Conservation (phyloP, 2,329 filamentous ascomycete genomes). For the Microsporum canis region DNA sequence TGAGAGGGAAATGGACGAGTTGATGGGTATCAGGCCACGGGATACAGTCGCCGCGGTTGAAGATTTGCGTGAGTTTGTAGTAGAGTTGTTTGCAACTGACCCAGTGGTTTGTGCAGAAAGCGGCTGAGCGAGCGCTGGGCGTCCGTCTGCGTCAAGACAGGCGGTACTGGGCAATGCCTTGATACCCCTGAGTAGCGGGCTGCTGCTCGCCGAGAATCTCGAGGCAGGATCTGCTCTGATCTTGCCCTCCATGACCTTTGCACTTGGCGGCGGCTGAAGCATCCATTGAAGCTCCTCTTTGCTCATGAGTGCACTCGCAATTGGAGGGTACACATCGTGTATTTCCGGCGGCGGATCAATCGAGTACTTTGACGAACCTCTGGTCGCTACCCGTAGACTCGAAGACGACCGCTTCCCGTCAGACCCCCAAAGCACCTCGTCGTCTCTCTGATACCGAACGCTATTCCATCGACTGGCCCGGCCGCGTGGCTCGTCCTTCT, state of each 20-base stretch:
- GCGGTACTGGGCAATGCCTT: background rate
- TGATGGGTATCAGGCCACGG: background rate
- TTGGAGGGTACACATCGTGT: constrained; percentile 75
- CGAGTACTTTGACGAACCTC: constrained; percentile 46
- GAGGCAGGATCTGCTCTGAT: constrained; percentile 31
- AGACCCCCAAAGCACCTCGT: constrained; percentile 74
- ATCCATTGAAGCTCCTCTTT: constrained; percentile 74
- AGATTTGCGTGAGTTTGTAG: constrained; percentile 1
- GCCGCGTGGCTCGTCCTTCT: constrained; percentile 38
- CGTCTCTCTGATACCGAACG: constrained; percentile 71
- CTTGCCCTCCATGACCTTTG: constrained; percentile 84
- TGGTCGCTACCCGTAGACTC: constrained; percentile 30
- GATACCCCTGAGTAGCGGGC: background rate
- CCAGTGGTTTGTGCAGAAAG: background rate
- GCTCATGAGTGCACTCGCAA: constrained; percentile 62
- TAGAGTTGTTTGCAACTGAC: background rate
- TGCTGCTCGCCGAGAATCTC: background rate
- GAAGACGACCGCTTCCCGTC: constrained; percentile 45
- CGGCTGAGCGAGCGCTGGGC: background rate
- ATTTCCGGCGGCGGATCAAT: constrained; percentile 56
- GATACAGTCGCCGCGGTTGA: background rate
- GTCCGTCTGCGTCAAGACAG: background rate
- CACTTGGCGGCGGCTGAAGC: constrained; percentile 81
- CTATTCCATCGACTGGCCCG: constrained; percentile 56
- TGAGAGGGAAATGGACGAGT: background rate